Conservation (phyloP, 2,329 filamentous ascomycete genomes). For the Coniochaeta prunicola region DNA sequence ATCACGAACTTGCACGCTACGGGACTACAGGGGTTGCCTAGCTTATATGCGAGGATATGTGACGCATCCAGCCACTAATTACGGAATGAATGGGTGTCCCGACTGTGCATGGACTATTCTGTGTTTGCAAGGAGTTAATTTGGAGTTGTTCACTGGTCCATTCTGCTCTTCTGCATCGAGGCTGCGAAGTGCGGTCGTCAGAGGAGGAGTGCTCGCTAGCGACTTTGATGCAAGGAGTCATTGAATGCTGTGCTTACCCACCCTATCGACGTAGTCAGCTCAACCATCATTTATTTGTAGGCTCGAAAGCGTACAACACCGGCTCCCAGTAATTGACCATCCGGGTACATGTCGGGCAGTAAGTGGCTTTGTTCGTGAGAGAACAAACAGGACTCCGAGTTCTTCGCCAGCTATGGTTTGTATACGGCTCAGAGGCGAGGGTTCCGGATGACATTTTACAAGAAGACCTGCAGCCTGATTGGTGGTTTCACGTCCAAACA, state of each 20-base stretch:
- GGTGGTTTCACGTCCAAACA: neutral
- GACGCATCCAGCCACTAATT: neutral
- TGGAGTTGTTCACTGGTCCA: neutral
- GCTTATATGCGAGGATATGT: neutral
- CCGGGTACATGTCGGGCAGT: neutral
- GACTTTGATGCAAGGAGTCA: neutral
- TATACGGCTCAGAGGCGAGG: neutral
- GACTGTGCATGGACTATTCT: neutral
- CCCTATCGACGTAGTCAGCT: neutral
- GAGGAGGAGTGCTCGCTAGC: neutral
- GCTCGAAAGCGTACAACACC: neutral
- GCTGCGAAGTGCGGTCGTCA: neutral
- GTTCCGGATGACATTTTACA: neutral
- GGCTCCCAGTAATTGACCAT: neutral
- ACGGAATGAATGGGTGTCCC: neutral
- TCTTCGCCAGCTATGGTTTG: neutral
- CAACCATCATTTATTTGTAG: no score
- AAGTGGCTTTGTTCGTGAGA: neutral
- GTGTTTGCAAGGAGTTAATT: neutral
- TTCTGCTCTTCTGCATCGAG: neutral
- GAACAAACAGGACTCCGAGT: neutral
- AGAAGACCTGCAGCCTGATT: neutral
- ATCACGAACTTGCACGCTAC: neutral
- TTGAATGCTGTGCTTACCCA: neutral
- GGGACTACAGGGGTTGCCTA: neutral